Evolutionary conservation across 805 yeast species (phyloP).

Genomic region (Wickerhamomyces strasburgensis): DNA sequence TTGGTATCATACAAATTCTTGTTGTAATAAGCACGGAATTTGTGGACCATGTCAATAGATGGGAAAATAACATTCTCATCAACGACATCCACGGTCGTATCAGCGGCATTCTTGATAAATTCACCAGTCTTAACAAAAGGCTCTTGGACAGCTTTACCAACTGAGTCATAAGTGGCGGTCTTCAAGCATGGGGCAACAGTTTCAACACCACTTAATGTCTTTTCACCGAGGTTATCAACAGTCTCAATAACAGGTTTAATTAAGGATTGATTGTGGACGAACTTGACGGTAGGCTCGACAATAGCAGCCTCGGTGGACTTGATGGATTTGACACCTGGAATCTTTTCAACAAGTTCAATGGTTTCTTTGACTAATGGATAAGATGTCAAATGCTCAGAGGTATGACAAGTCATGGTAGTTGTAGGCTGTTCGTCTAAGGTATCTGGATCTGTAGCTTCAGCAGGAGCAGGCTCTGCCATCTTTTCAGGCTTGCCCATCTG

Average conservation of each 20-base stretch:
- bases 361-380: slow-evolving; percentile 47
- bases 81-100: slow-evolving; percentile 29
- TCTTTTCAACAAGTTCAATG: slow-evolving; percentile 27
- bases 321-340: slow-evolving; percentile 35
- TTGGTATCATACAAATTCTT: slow-evolving; percentile 48
- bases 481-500: no score
- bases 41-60: slow-evolving; percentile 40
- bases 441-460: not conserved
- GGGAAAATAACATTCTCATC: slow-evolving; percentile 40
- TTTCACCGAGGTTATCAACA: slow-evolving; percentile 52
- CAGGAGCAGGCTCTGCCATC: not conserved
- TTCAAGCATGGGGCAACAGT: slow-evolving; percentile 52
- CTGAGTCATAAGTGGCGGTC: slow-evolving; percentile 44
- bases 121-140: slow-evolving; percentile 47
- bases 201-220: slow-evolving; percentile 54
- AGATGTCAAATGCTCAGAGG: slow-evolving; percentile 34
- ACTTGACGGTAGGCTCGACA: slow-evolving; percentile 24
- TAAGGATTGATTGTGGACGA: slow-evolving; percentile 30
- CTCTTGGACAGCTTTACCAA: slow-evolving; percentile 42
- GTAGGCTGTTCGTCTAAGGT: not conserved
- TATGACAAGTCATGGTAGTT: slow-evolving; percentile 4
- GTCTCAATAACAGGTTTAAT: slow-evolving; percentile 39
- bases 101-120: slow-evolving; percentile 33
- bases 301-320: slow-evolving; percentile 26
- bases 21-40: slow-evolving; percentile 46